Conservation (phyloP, 2,329 filamentous ascomycete species). For the Botrytis porri region DNA sequence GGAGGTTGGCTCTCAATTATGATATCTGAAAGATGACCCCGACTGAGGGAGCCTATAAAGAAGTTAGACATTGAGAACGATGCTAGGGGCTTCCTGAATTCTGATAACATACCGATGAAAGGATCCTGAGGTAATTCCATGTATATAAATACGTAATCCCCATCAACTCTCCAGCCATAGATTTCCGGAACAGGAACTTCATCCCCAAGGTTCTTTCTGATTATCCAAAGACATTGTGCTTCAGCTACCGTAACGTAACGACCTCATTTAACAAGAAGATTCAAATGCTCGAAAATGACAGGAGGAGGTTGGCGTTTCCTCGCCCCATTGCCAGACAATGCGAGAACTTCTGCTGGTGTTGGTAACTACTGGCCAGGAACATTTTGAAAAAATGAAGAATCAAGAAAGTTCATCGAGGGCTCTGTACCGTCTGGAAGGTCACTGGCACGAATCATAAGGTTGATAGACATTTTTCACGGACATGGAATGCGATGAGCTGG, state of each 20-base stretch:
- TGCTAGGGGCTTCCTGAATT: not conserved
- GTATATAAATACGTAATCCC: not conserved
- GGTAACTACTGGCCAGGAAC: not conserved
- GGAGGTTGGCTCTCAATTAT: not conserved
- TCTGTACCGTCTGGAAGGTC: not conserved
- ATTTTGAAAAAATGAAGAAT: not conserved
- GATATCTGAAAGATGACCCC: not conserved
- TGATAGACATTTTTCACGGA: not conserved
- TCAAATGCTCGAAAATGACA: slow-evolving; percentile 33
- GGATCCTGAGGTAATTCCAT: not conserved
- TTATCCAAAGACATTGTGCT: slow-evolving; percentile 37
- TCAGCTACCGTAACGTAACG: slow-evolving; percentile 32
- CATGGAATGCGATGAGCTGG: too few species aligned
- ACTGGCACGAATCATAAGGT: not conserved
- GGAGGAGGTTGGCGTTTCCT: not conserved
- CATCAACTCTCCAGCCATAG: slow-evolving; percentile 36
- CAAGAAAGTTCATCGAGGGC: not conserved
- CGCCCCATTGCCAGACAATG: not conserved
- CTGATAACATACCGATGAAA: not conserved
- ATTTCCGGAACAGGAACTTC: slow-evolving; percentile 40
- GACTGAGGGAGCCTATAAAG: not conserved
- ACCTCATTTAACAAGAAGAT: slow-evolving; percentile 40
- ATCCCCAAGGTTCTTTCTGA: slow-evolving; percentile 28
- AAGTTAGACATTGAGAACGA: not conserved
- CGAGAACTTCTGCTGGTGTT: not conserved